phyloP scores from a whole-genome alignment of 2,329 filamentous ascomycete species.

The Botryotinia convoluta region DNA sequence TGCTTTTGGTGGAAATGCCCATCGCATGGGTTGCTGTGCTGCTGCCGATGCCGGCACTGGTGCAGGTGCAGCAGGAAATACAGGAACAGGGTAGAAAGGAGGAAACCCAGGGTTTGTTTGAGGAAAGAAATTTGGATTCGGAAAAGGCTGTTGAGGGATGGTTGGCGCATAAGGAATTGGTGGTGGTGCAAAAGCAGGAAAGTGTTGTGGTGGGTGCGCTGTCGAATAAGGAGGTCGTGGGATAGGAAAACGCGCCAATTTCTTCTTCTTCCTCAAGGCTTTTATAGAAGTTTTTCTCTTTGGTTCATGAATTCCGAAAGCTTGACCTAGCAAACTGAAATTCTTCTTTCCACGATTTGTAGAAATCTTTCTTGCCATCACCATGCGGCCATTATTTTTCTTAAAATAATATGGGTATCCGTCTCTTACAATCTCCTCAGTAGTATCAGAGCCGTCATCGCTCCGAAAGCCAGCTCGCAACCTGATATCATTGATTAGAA shows the following conservation, averaged over 20 bases:
- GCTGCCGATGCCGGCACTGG: slow-evolving; percentile 16
- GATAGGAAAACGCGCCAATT: slow-evolving; percentile 18
- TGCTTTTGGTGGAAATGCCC: slow-evolving; percentile 14
- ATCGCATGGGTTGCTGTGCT: background rate
- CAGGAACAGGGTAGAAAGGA: background rate
- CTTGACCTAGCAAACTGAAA: slow-evolving; percentile 9
- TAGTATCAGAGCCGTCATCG: background rate
- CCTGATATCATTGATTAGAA: background rate
- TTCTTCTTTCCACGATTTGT: background rate
- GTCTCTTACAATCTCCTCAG: slow-evolving; percentile 13
- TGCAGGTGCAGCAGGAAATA: background rate
- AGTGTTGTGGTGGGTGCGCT: slow-evolving; percentile 24
- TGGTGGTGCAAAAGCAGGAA: background rate
- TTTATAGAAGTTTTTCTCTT: background rate
- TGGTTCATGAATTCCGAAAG: slow-evolving; percentile 5
- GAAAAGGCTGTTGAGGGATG: slow-evolving; percentile 5
- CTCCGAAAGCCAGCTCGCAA: background rate
- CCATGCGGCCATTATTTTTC: slow-evolving; percentile 4
- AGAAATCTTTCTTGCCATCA: background rate
- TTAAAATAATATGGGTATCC: background rate
- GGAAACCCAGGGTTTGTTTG: slow-evolving; percentile 5
- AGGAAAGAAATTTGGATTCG: background rate
- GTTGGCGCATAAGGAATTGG: slow-evolving; percentile 9
- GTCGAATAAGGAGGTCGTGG: slow-evolving; percentile 18
- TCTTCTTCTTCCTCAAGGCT: background rate